Evolutionary conservation across 331 rosid genomes (phyloP), one percentile per base, ranked within the genome.

Genomic region (Quercus tomentella): DNA sequence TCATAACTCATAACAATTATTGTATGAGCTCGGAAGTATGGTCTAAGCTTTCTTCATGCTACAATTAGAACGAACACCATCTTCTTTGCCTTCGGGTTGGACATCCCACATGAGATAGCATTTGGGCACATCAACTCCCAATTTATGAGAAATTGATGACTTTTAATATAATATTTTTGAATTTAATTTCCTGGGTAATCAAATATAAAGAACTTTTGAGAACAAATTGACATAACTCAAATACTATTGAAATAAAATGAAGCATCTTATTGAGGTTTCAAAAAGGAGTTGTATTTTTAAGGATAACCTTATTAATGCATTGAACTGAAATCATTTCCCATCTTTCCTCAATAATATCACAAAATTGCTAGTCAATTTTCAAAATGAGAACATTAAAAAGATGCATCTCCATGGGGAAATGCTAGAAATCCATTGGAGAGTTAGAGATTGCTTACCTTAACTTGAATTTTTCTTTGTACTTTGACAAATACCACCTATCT

Each of bases 401-500:
- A 16, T 17, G 20, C 5, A 6, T 31, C 35, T 31, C 35, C 35
- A 31, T 31, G 35, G 9, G 49, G 6, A 7, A 41, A 10, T 41
- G 49, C 49, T 6, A 25, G 26, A 25, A 25, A 25, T 25, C 26
- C 26, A 25, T 25, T 25, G 26, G 26, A 25, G 26, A 25, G 26
- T 25, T 25, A 25, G 26, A 25, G 28, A 26, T 26, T 26, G 28
- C 28, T 26, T 26, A 26, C 28, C 28, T 26, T 26, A 26, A 26
- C 28, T 26, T 26, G 28, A 26, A 26, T 26, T 26, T 69, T 61
- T 11, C 21, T 83, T 1, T 74, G 25, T 10, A 22, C 30, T 74
- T 45, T 82, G 73, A 28, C 57, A 22, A 78, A 82, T 49, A 60
- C 73, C 52, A 74, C 82, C 31, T 31, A 7, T 5, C 37, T 82